Evolutionary conservation across 495 filamentous ascomycete species (phyloP).

Genomic region (Articulospora tetracladia): DNA sequence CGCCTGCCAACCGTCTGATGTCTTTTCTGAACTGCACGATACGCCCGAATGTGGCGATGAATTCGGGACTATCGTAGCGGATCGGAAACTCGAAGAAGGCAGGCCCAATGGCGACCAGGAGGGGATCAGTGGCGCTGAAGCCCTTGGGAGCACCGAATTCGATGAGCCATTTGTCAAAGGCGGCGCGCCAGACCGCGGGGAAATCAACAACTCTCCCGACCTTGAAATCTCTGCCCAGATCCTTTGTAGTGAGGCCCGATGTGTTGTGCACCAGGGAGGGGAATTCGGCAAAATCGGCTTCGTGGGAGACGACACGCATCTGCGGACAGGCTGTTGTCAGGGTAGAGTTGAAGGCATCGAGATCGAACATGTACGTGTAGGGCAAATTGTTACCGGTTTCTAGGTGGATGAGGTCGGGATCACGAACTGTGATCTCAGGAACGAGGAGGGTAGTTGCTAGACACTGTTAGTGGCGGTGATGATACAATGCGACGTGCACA

Average conservation of each 20-base stretch:
- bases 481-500: background rate
- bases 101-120: constrained; percentile 22
- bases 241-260: background rate
- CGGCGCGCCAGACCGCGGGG: background rate
- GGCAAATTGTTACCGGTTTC: background rate
- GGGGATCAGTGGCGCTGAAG: constrained; percentile 11
- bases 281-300: constrained; percentile 4
- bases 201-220: background rate
- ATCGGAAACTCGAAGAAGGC: constrained; percentile 39
- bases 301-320: constrained; percentile 25
- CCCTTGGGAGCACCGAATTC: constrained; percentile 12
- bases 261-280: background rate
- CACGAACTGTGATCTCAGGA: constrained; percentile 37
- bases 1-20: constrained; percentile 25
- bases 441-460: constrained; percentile 38
- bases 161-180: constrained; percentile 20
- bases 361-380: constrained; percentile 45
- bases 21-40: constrained; percentile 27
- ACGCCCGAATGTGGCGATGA: constrained; percentile 30
- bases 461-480: background rate
- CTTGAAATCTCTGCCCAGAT: background rate
- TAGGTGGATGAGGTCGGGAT: constrained; percentile 22
- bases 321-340: constrained; percentile 34
- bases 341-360: constrained; percentile 33
- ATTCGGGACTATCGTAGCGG: constrained; percentile 18